phyloP scores from a whole-genome alignment of 768 basidiomycete species.

The Arthromyces matolae region DNA sequence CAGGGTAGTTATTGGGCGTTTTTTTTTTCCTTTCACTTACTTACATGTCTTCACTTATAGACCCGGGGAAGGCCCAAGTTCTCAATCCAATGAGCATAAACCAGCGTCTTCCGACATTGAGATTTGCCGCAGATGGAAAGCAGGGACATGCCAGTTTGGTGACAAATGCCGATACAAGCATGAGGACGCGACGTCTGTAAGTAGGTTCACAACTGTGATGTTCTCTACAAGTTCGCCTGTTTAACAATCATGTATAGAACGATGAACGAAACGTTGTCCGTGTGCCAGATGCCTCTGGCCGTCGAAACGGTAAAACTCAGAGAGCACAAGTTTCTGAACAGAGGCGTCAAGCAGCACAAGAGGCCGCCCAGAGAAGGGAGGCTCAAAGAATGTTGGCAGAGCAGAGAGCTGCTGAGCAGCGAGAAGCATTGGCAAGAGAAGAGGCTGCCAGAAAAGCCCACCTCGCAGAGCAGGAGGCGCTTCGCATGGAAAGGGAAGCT shows the following conservation, averaged over 20 bases:
- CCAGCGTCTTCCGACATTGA: background rate
- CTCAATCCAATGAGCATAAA: background rate
- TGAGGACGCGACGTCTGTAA: background rate
- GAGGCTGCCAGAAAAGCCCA: slow-evolving; percentile 7
- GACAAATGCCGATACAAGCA: slow-evolving; percentile 6
- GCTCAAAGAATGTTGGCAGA: slow-evolving; percentile 1
- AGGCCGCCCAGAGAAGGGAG: slow-evolving; percentile 20
- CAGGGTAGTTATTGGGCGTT: too few species aligned
- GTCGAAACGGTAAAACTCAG: too few species aligned
- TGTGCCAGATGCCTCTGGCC: too few species aligned
- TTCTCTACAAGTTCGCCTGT: too few species aligned
- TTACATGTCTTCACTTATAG: too few species aligned
- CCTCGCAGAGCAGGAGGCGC: slow-evolving; percentile 9
- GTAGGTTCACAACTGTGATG: too few species aligned
- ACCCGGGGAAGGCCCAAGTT: too few species aligned
- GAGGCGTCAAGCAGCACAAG: background rate
- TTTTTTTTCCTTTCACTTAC: too few species aligned
- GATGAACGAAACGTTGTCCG: too few species aligned
- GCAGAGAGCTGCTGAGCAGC: slow-evolving; percentile 6
- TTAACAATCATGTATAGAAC: too few species aligned
- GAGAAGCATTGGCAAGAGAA: slow-evolving; percentile 5
- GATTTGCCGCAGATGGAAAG: slow-evolving; percentile 1
- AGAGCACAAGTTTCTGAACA: too few species aligned
- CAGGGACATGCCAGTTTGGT: slow-evolving; percentile 5
- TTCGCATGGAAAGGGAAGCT: slow-evolving; percentile 34